Percentiles rank a stretch among this genome's conserved stretches.
These are phyloP conservation scores for Nigrospora sphaerica DNA, from an alignment of 2,329 filamentous ascomycete species.

Conservation along the genomic window DNA sequence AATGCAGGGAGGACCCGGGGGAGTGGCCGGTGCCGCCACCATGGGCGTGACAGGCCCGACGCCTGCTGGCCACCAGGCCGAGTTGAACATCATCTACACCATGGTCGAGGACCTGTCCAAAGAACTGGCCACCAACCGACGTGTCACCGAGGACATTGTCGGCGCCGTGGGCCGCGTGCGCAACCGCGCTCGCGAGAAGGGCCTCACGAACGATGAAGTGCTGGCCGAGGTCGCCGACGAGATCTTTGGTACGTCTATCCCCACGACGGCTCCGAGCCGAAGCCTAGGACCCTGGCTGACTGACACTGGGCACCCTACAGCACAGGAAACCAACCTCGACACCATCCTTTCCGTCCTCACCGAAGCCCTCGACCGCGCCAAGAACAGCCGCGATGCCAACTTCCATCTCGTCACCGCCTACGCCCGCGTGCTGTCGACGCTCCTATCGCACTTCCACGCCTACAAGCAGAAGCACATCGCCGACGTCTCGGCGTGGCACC, in stretches of 20 bases:
- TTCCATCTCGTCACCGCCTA: slow-evolving; percentile 50
- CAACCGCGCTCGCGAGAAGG: slow-evolving; percentile 43
- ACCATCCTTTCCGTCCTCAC: slow-evolving; percentile 53
- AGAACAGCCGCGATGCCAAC: slow-evolving; percentile 54
- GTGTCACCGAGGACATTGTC: slow-evolving; percentile 57
- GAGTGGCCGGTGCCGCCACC: slow-evolving; percentile 25
- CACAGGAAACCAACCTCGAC: slow-evolving; percentile 53
- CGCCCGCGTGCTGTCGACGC: slow-evolving; percentile 46
- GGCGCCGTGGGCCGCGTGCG: slow-evolving; percentile 55
- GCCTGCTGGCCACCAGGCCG: slow-evolving; percentile 61
- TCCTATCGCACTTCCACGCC: slow-evolving; percentile 58
- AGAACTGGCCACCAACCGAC: slow-evolving; percentile 54
- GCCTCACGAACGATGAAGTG: slow-evolving; percentile 51
- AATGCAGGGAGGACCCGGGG: slow-evolving; percentile 17
- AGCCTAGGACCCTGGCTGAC: background rate
- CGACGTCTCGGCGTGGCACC: slow-evolving; percentile 59
- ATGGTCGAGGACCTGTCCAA: slow-evolving; percentile 62
- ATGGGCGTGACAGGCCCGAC: slow-evolving; percentile 44
- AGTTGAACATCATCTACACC: slow-evolving; percentile 61
- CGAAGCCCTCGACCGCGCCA: slow-evolving; percentile 55
- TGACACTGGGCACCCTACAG: slow-evolving; percentile 23
- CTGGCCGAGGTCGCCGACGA: slow-evolving; percentile 48
- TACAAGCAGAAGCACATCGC: slow-evolving; percentile 57
- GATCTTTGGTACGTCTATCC: slow-evolving; percentile 39
- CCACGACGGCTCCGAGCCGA: too few relatives aligned